Evolutionary conservation across 495 filamentous ascomycete species (phyloP).

Genomic region (Aspergillus diversus): DNA sequence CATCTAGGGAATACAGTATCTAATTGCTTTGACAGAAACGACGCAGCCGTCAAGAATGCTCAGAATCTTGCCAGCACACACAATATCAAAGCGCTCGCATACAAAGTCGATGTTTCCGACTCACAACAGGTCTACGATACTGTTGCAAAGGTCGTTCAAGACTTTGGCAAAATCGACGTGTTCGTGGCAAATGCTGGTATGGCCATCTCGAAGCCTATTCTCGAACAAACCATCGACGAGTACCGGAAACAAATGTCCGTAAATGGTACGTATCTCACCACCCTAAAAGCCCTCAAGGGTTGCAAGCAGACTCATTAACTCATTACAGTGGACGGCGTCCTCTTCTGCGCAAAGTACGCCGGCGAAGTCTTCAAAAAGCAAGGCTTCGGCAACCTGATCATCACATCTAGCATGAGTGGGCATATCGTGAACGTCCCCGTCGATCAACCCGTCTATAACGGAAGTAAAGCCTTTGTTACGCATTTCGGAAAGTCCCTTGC

Average conservation of each 20-base stretch:
- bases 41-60: constrained; percentile 37
- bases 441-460: constrained; percentile 68
- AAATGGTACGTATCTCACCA: constrained; percentile 31
- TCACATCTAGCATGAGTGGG: constrained; percentile 81
- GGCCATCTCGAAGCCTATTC: constrained; percentile 53
- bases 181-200: constrained; percentile 54
- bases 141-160: constrained; percentile 39
- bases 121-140: constrained; percentile 32
- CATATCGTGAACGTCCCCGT: constrained; percentile 74
- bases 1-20: too few species aligned
- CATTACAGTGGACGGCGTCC: constrained; percentile 37
- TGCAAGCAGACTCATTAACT: background rate
- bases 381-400: constrained; percentile 64
- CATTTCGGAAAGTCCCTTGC: constrained; percentile 68
- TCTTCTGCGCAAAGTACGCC: constrained; percentile 39
- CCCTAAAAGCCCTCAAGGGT: background rate
- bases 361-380: constrained; percentile 63
- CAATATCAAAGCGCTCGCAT: constrained; percentile 39
- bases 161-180: constrained; percentile 53
- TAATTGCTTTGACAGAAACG: too few species aligned
- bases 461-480: constrained; percentile 67
- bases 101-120: constrained; percentile 50
- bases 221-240: constrained; percentile 51
- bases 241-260: constrained; percentile 49
- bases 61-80: constrained; percentile 35